Percentiles rank a stretch among this genome's conserved stretches.
phyloP scores from a whole-genome alignment of 805 yeast genomes.

The Grigorovia humatica region DNA sequence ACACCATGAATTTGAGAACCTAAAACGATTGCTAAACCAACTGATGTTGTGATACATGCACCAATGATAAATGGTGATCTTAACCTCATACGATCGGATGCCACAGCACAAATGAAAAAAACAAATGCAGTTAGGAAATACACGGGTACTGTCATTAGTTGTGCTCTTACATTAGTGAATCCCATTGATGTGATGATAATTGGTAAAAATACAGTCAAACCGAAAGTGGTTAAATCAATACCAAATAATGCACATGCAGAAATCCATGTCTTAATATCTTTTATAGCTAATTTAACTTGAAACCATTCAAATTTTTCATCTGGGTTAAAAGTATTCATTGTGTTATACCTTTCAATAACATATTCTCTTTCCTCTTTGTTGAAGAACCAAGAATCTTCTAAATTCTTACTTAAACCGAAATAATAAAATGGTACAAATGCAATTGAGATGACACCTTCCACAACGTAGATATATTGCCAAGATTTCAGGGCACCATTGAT shows the following conservation, averaged over 20 bases:
- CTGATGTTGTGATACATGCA: constrained; percentile 25
- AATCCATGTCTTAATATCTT: constrained; percentile 26
- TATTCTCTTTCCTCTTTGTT: constrained; percentile 32
- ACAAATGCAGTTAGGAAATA: constrained; percentile 70
- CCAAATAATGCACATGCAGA: constrained; percentile 31
- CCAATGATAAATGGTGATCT: constrained; percentile 35
- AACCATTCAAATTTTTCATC: constrained; percentile 31
- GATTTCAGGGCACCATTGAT: constrained; percentile 35
- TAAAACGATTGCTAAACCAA: constrained; percentile 29
- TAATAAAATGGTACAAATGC: constrained; percentile 29
- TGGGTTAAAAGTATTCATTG: constrained; percentile 28
- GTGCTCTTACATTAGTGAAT: constrained; percentile 60
- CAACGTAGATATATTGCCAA: constrained; percentile 42
- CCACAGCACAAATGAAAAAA: constrained; percentile 47
- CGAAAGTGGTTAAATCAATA: constrained; percentile 32
- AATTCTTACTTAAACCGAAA: constrained; percentile 32
- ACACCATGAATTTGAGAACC: constrained; percentile 28
- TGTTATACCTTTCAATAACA: constrained; percentile 27
- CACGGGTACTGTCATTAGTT: constrained; percentile 75
- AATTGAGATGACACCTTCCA: constrained; percentile 39
- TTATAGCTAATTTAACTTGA: constrained; percentile 25
- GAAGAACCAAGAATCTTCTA: constrained; percentile 32
- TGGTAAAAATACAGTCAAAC: constrained; percentile 35
- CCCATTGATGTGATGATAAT: constrained; percentile 28
- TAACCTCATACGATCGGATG: constrained; percentile 44